Evolutionary conservation across 106 monocot genomes (phyloP).

Genomic region (Platanthera guangdongensis): DNA sequence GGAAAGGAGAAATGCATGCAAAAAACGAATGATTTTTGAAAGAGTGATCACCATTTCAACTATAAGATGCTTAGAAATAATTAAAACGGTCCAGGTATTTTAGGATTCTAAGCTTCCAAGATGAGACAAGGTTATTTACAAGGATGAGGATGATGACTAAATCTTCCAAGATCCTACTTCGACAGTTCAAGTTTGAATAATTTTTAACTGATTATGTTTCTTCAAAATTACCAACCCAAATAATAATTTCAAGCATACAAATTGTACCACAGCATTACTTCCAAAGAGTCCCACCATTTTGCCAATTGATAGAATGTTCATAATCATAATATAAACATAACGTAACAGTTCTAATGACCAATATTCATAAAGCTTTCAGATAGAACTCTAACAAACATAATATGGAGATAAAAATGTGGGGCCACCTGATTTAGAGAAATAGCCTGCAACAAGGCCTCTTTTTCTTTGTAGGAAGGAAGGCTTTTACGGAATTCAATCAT

Average conservation of each 20-base stretch:
- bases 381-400: not conserved
- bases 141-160: too few relatives aligned
- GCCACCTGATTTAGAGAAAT: conserved; percentile 85
- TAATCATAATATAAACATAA: not conserved
- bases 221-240: not conserved
- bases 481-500: conserved; percentile 88
- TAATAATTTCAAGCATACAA: not conserved
- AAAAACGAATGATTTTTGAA: not conserved
- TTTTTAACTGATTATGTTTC: not conserved
- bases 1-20: not conserved
- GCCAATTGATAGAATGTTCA: not conserved
- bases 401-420: not conserved
- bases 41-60: not conserved
- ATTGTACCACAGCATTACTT: not conserved
- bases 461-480: conserved; percentile 87
- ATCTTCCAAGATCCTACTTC: not conserved
- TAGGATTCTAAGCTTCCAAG: not conserved
- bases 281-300: not conserved
- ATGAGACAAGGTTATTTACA: not conserved
- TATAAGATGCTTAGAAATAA: not conserved
- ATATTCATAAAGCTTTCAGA: not conserved
- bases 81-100: not conserved
- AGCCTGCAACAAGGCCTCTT: conserved; percentile 58
- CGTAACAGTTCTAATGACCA: not conserved
- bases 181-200: not conserved